phyloP scores from a whole-genome alignment of 2,329 filamentous ascomycete species.

The Pestalotiopsis sp. region DNA sequence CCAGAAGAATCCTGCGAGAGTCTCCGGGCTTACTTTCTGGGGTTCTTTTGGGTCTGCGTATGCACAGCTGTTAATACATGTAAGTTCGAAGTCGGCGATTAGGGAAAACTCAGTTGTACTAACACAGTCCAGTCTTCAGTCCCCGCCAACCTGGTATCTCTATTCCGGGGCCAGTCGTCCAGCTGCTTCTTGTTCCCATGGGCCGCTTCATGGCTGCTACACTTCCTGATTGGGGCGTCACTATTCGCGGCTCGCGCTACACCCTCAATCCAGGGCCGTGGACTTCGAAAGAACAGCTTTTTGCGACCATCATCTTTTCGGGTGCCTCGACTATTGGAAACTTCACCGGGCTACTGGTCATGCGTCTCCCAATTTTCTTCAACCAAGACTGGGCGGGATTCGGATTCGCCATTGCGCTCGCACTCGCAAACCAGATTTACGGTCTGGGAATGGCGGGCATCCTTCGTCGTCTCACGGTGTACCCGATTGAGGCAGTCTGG shows the following conservation, averaged over 20 bases:
- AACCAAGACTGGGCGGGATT: constrained; percentile 49
- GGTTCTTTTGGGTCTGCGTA: constrained; percentile 28
- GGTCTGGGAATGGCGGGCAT: constrained; percentile 55
- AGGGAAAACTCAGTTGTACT: constrained; percentile 28
- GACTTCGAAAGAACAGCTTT: constrained; percentile 60
- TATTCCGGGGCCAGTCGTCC: constrained; percentile 41
- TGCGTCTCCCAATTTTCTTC: constrained; percentile 50
- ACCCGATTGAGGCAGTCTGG: constrained; percentile 39
- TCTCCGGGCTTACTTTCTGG: constrained; percentile 29
- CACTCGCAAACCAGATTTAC: constrained; percentile 52
- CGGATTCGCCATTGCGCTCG: constrained; percentile 51
- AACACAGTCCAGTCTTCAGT: constrained; percentile 37
- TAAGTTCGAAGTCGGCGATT: constrained; percentile 7
- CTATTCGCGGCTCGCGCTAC: constrained; percentile 44
- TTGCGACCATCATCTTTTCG: constrained; percentile 62
- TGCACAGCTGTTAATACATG: constrained; percentile 14
- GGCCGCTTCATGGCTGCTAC: constrained; percentile 36
- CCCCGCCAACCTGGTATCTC: constrained; percentile 43
- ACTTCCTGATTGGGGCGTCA: constrained; percentile 37
- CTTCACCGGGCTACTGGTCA: constrained; percentile 50
- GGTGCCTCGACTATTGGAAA: constrained; percentile 45
- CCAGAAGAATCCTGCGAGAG: constrained; percentile 29
- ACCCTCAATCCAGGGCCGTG: constrained; percentile 59
- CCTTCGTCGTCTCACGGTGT: constrained; percentile 24
- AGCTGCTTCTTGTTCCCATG: constrained; percentile 41